Evolutionary conservation across 2,329 filamentous ascomycete genomes (phyloP).

Genomic region (Helicocarpus griseus): DNA sequence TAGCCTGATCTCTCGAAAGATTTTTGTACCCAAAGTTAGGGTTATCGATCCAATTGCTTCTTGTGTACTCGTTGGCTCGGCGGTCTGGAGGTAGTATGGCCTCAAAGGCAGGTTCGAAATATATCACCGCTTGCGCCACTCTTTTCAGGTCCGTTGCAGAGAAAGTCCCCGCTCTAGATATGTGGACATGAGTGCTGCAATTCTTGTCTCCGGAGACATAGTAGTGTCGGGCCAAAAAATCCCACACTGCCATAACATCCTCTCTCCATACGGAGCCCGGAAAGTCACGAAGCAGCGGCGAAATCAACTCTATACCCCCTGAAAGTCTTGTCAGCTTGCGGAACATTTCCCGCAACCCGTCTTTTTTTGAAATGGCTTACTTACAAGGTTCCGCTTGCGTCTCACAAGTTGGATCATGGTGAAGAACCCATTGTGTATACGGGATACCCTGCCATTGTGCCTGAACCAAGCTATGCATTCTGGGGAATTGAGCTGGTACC

Average conservation of each 20-base stretch:
- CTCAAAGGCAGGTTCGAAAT: not conserved
- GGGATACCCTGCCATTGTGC: not conserved
- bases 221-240: not conserved
- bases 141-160: not conserved
- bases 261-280: not conserved
- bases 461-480: not conserved
- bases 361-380: not conserved
- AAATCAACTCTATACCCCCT: not conserved
- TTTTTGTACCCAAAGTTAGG: not conserved
- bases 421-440: not conserved
- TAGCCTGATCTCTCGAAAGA: not conserved
- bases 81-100: not conserved
- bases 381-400: not conserved
- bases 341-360: too few relatives aligned
- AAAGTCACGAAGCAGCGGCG: not conserved
- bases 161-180: not conserved
- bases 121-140: not conserved
- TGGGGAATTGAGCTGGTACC: not conserved
- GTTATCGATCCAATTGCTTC: slow-evolving; percentile 1
- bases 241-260: not conserved
- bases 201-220: not conserved
- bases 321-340: too few relatives aligned
- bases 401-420: not conserved
- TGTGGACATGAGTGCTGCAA: not conserved
- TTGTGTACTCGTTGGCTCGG: not conserved